Evolutionary conservation across 768 basidiomycete species (phyloP), one percentile per base, ranked within the genome.

Genomic region (Multifurca ochricompacta): DNA sequence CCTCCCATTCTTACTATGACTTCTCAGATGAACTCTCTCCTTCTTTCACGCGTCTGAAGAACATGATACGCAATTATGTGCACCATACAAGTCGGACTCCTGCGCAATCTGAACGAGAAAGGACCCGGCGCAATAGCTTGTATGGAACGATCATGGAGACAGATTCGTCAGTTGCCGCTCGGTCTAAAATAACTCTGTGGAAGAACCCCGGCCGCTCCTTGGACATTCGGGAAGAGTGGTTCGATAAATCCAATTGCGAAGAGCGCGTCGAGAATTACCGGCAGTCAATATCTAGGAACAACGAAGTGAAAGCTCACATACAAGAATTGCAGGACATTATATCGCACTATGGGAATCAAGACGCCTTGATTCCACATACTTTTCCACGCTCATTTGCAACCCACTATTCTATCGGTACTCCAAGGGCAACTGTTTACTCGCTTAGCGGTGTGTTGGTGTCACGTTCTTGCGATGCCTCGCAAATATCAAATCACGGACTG

Each of bases 1-100:
- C 31, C 10, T 23, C 54, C 7, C 16, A 36, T 11, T 6, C 36
- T 3, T 4, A 2, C 25, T 50, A 50, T 37, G 10, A 6, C 14
- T 19, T 55, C 39, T 55, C 54, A 13, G 48, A 55, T 6, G 54
- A 36, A 19, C 27, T 44, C 11, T n/a, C 9, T 14, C 34, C 47
- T 4, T 4, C 14, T 13, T 25, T 6, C 14, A 13, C 19, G 4
- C 39, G 8, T 18, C 41, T 55, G 6, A 7, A 16, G 19, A 16
- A 27, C 10, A 5, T 55, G 6, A 28, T 55, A 35, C n/a, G 14
- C 4, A 2, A 14, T 11, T 44, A 8, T 4, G 41, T 34, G 7
- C 19, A 43, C 2, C n/a, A 34, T 1, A 32, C 50, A 14, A 1
- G 21, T 6, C 4, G 4, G 6, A 55, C 21, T 14, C 48, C 54